phyloP scores from a whole-genome alignment of 2,329 filamentous ascomycete species.

The Aspergillus costaricaensis region DNA sequence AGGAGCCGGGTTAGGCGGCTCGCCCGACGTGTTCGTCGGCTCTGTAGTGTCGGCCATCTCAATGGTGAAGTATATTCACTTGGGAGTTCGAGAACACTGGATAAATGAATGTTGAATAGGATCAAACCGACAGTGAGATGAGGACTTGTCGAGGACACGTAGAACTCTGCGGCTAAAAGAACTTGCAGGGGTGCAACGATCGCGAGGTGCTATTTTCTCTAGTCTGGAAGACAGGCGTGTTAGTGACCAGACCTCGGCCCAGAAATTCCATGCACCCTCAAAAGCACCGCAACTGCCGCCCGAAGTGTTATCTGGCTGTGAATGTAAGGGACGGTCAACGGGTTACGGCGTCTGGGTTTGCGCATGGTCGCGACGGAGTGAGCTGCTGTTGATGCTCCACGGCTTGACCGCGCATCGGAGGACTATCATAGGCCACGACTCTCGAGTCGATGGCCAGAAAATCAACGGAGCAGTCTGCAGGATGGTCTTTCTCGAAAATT shows the following conservation, averaged over 20 bases:
- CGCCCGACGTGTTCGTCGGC: constrained; percentile 20
- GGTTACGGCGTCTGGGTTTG: background rate
- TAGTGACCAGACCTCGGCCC: constrained; percentile 14
- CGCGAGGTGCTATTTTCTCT: constrained; percentile 13
- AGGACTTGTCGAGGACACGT: background rate
- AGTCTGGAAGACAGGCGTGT: constrained; percentile 13
- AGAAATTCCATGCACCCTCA: background rate
- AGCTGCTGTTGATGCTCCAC: background rate
- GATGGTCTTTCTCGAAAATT: background rate
- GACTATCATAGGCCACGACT: background rate
- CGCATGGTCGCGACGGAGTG: background rate
- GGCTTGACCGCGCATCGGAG: background rate
- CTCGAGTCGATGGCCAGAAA: background rate
- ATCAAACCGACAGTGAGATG: background rate
- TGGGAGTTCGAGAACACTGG: background rate
- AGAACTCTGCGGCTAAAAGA: background rate
- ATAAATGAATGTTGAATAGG: background rate
- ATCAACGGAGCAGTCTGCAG: background rate
- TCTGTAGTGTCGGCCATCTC: constrained; percentile 27
- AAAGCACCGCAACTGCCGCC: background rate
- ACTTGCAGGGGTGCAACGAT: constrained; percentile 7
- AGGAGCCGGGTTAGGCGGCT: constrained; percentile 20
- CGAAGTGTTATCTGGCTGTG: background rate
- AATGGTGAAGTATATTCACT: constrained; percentile 4
- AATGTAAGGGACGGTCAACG: background rate